Evolutionary conservation across 2,329 filamentous ascomycete genomes (phyloP), one percentile per base, ranked within the genome.

Genomic region (Penicillium sp.): DNA sequence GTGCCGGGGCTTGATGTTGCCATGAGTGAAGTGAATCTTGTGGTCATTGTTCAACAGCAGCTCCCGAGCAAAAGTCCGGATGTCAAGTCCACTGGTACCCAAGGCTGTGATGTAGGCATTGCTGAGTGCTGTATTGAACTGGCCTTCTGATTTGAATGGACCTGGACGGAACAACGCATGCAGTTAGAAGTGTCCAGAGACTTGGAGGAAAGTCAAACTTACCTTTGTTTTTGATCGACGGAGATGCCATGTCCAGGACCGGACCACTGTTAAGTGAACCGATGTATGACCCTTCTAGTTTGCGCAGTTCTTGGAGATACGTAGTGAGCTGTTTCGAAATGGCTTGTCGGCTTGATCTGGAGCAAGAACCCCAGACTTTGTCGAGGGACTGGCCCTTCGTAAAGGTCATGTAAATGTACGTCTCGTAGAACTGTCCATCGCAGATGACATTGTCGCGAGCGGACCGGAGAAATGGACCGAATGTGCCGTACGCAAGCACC

Each of bases 1-100:
- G 42, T 70, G 69, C 53, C 63, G 62, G 9, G 48, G 58, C 41
- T 64, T 58, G 24, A 70, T 49, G 48, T 70, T 66, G 20, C 62
- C 63, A 40, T 69, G 68, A 2, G 67, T 65, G 46, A 68, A 65
- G 7, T 63, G 47, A 35, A 68, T 62, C 10, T 44, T 59, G 48
- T 51, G 53, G 9, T 51, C 46, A 44, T 51, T 48, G 46, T 40
- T 44, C 14, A 28, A 64, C 27, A 44, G 60, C 46, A 55, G 44
- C 8, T 40, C 52, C 25, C 33, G 40, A 24, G 47, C 50, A 50
- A 46, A 62, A 48, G 16, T 46, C 48, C 24, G 48, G 41, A 44
- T 57, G 41, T 49, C 58, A 55, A 44, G 57, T 57, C 30, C 56
- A 50, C 30, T 24, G 28, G 9, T 50, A 7, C n/a, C 16, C 35